A percentile compares a stretch with the other conserved stretches of the same genome.
These are phyloP conservation scores for Cynara cardunculus DNA, from an alignment of 129 eudicot species.

Conservation along the genomic window DNA sequence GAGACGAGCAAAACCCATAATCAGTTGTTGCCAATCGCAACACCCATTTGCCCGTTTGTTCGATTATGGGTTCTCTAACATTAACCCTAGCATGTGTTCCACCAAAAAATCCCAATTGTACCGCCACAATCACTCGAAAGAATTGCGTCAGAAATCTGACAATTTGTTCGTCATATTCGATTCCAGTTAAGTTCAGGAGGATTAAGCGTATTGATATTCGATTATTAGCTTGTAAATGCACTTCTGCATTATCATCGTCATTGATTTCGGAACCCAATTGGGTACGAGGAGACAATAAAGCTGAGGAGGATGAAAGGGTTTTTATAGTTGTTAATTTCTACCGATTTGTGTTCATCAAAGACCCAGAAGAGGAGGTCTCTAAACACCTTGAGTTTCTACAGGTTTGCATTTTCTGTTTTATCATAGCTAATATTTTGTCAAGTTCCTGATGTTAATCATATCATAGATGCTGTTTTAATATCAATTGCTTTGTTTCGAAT, in stretches of 20 bases:
- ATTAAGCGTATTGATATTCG: neutral
- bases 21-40: slow-evolving; percentile 2
- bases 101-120: neutral
- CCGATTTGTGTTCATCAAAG: slow-evolving; percentile 50
- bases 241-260: slow-evolving; percentile 15
- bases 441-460: neutral
- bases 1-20: neutral
- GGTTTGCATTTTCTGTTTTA: slow-evolving; percentile 26
- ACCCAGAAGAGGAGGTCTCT: slow-evolving; percentile 63
- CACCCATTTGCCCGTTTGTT: neutral
- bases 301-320: slow-evolving; percentile 30
- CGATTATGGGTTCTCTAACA: slow-evolving; percentile 16
- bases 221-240: slow-evolving; percentile 19
- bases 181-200: slow-evolving; percentile 6
- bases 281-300: slow-evolving; percentile 25
- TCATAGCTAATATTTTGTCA: neutral
- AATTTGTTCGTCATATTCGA: neutral
- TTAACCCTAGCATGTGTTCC: slow-evolving; percentile 2
- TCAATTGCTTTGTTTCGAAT: neutral
- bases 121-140: neutral
- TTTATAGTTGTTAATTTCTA: slow-evolving; percentile 84
- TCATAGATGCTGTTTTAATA: neutral
- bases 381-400: slow-evolving; percentile 66
- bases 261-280: slow-evolving; percentile 30
- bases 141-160: neutral